These are phyloP conservation scores for Gardenia jasminoides DNA, from an alignment of 257 asterid species.

Conservation along the genomic window DNA sequence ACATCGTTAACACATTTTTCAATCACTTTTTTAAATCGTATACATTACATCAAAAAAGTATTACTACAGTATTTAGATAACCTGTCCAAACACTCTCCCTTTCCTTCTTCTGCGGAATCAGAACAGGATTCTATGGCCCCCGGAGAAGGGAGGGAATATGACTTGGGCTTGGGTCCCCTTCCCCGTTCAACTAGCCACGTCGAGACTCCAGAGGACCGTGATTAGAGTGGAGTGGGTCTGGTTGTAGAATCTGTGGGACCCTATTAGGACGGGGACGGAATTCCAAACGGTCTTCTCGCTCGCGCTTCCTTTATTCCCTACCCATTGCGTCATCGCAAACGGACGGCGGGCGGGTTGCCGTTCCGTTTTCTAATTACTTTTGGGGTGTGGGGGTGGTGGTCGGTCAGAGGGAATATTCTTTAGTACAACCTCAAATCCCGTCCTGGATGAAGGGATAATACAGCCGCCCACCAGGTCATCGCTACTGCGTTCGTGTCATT, in stretches of 20 bases:
- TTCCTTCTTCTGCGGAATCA: slow-evolving; percentile 6
- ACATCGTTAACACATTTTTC: too few species aligned
- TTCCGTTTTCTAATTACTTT: not conserved
- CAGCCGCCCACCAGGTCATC: too few species aligned
- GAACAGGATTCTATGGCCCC: slow-evolving; percentile 1
- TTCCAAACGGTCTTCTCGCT: slow-evolving; percentile 17
- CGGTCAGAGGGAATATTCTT: too few species aligned
- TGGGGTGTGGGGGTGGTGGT: not conserved
- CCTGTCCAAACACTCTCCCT: too few species aligned
- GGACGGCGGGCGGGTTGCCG: slow-evolving; percentile 14
- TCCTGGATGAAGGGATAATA: too few species aligned
- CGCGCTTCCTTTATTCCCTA: not conserved
- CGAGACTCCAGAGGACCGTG: not conserved
- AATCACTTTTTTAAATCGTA: too few species aligned
- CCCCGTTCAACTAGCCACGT: not conserved
- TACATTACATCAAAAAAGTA: too few species aligned
- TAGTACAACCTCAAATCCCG: too few species aligned
- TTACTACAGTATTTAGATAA: too few species aligned
- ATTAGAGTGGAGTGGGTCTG: not conserved
- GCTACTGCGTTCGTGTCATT: too few species aligned
- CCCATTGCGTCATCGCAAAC: not conserved
- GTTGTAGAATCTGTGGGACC: slow-evolving; percentile 15
- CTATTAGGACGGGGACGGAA: slow-evolving; percentile 12
- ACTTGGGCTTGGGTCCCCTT: not conserved
- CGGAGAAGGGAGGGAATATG: not conserved